Base-by-base conservation (phyloP, 1,284 basidiomycete genomes). In the Tilletiopsis washingtonensis region DNA sequence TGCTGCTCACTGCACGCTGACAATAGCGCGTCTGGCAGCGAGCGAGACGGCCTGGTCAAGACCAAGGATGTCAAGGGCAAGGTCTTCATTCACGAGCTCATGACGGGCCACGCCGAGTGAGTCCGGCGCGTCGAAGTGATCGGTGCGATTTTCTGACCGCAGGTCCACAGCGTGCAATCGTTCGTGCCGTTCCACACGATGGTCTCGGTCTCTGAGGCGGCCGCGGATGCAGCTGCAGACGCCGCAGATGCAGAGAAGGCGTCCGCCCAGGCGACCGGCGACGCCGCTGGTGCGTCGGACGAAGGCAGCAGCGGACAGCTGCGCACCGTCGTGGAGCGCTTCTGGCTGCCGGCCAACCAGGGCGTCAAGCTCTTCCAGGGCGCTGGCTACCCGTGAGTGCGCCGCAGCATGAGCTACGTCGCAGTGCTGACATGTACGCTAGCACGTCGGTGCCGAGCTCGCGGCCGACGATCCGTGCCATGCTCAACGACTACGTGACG, bases 61-160 rank as follows among this genome's bases (percentile, higher is more conserved):
- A 17, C 20, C 14, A 49, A 49, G 19, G 47, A 49, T 6, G 39
- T 43, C 19, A 49, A 44, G 36, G 47, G 47, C 20, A 44, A 49
- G 25, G 26, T 32, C 3, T 19, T 49, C 9, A 49, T 49, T 21
- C 24, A 21, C 17, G 11, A 20, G 3, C 21, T 49, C 15, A 37
- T 20, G 9, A 19, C 29, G 14, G 38, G 23, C 6, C 47, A 49
- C 38, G 24, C 47, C 29, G 47, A 49, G 39, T 47, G 45, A 38
- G 45, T 47, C n/a, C n/a, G n/a, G n/a, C n/a, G n/a, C n/a, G n/a
- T n/a, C n/a, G n/a, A n/a, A n/a, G n/a, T n/a, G n/a, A n/a, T n/a
- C n/a, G n/a, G n/a, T n/a, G n/a, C n/a, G n/a, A n/a, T n/a, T n/a
- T n/a, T n/a, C n/a, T n/a, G n/a, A n/a, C n/a, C n/a, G n/a, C n/a